phyloP scores from a whole-genome alignment of 1,139 yeast genomes.

The Arxiozyma bovina region DNA sequence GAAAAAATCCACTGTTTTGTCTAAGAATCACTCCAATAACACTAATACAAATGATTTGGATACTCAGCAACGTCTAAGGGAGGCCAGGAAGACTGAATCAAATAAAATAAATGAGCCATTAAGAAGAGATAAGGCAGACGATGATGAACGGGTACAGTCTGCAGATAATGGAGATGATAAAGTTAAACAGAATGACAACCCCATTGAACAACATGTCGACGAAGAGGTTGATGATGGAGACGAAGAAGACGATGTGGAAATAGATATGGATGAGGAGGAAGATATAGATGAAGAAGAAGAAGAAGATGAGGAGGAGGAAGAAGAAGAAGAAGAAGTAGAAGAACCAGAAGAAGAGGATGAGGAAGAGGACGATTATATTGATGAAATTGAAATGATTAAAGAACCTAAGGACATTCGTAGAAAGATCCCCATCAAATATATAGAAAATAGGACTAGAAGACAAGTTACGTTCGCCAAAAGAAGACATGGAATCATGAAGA shows the following conservation, averaged over 20 bases:
- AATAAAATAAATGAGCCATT: too few species aligned
- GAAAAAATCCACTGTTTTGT: neutral
- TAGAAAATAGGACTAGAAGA: conserved; percentile 92
- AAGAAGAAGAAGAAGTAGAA: conserved; percentile 3
- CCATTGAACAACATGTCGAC: neutral
- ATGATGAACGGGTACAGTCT: neutral
- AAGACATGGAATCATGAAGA: conserved; percentile 98
- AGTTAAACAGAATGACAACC: too few species aligned
- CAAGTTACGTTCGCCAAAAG: conserved; percentile 96
- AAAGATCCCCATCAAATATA: conserved; percentile 90
- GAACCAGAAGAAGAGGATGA: conserved; percentile 7
- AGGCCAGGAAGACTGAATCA: too few species aligned
- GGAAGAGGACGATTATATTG: conserved; percentile 8
- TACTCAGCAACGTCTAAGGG: too few species aligned
- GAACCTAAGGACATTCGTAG: conserved; percentile 40
- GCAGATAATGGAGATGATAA: too few species aligned
- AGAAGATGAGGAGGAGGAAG: neutral
- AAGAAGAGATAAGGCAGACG: neutral
- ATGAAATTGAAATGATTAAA: conserved; percentile 6
- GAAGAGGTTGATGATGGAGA: conserved; percentile 1
- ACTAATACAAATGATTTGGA: neutral
- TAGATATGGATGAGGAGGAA: neutral
- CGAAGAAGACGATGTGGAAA: neutral
- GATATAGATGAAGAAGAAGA: conserved; percentile 2
- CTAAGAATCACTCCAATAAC: neutral